Base-by-base conservation (phyloP, 1,284 basidiomycete species). In the Papiliotrema flavescens region DNA sequence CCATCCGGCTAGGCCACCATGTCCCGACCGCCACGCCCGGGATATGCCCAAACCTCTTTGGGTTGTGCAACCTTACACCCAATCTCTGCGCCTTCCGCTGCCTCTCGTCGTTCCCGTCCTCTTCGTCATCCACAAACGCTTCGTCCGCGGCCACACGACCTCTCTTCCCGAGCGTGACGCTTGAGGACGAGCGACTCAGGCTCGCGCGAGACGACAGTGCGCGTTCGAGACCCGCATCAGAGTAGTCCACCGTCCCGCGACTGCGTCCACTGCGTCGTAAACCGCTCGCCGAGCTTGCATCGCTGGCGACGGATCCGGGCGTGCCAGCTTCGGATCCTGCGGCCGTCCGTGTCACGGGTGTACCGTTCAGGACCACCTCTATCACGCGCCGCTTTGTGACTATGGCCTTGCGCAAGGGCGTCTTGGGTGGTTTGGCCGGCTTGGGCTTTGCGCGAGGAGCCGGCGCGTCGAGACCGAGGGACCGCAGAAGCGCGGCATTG, bases 1-100 rank as follows among this genome's bases (percentile, higher is more conserved):
- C 71, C 66, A 71, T 71, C 39, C 71, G 63, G 1, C 53, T 55
- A n/a, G 62, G 51, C 68, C 68, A 73, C 63, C 67, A 67, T n/a
- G 46, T 56, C 11, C 70, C 71, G 11, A 73, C 67, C 46, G 62
- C 61, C 0, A 73, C 63, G 3, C 67, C 69, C 1, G 70, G 66
- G 28, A 73, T 73, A 48, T 63, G 55, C 2, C 71, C 71, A 47
- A 67, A 71, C 35, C 55, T 54, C 47, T 68, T 66, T 66, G 71
- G 71, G 50, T 73, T 58, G 24, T 70, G 60, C 2, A 59, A 62
- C 26, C 69, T 57, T 15, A 59, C 47, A 6, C 69, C 66, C 15
- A 73, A 53, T 9, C 49, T 59, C 48, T 66, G 57, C 2, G 64
- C 62, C 6, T 62, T 62, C 32, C 69, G 59, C 59, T 59, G 47